Base-by-base conservation (phyloP, 768 basidiomycete genomes). In the Auricularia cornea region DNA sequence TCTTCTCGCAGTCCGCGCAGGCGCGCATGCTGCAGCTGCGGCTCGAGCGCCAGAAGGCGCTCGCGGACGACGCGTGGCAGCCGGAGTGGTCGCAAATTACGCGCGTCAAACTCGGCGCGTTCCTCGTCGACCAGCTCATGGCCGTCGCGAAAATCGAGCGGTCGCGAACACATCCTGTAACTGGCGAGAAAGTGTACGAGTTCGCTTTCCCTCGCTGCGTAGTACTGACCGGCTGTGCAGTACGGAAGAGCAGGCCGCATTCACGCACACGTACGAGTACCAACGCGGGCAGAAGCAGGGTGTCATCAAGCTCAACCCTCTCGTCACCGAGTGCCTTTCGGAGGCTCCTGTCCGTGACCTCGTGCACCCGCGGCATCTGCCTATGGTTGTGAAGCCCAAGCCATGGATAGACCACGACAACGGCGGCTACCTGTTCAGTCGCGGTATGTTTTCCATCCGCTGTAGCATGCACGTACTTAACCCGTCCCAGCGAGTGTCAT, bases 211-310 rank as follows among this genome's bases (percentile, higher is more conserved):
- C n/a, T 52, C n/a, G 59, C 41, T 60, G 23, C 33, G 32, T 26
- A 44, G 16, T 48, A 51, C 32, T 66, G 33, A 62, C 69, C 30
- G 68, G 60, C 3, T 59, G 16, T 61, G 3, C 66, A 91, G 89
- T 41, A 76, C 81, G 32, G 94, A 97, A 72, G 77, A 78, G 23
- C 95, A 98, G 68, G 90, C 91, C 0, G 96, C 95, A 1, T 94
- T 98, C 76, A 86, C 85, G 61, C 94, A 97, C 70, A 81, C 85
- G 2, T 97, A 97, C 71, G 95, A 98, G 73, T 96, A 94, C 71
- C 72, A 88, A n/a, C 84, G 91, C n/a, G 94, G 96, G 1, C 87
- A 87, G 66, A 96, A 94, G 72, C 81, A 97, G n/a, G 96, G 96
- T 31, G 84, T 98, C 26, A 87, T 98, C 72, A 86, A 86, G 71